Conservation (phyloP, 1,284 basidiomycete genomes). For the Sanghuangporus baumii region DNA sequence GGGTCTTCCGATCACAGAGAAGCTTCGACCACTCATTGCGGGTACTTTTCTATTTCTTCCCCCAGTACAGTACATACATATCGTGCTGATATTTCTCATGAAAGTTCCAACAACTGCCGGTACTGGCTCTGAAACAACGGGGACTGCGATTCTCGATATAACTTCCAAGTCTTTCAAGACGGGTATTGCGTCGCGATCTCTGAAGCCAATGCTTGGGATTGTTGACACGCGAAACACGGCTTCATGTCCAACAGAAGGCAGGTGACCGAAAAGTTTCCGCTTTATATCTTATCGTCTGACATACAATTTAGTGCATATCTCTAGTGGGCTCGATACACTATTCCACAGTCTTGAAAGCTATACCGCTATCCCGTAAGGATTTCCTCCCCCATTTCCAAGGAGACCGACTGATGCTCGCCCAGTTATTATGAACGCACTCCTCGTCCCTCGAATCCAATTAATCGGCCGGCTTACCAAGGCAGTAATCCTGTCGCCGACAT, state of each 20-base stretch:
- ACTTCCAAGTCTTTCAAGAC: slow-evolving; percentile 92
- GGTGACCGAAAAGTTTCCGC: neutral
- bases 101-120: slow-evolving; percentile 92
- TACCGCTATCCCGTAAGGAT: slow-evolving; percentile 76
- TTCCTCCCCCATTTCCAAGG: neutral
- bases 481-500: slow-evolving; percentile 96
- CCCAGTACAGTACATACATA: neutral
- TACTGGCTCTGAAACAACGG: slow-evolving; percentile 96
- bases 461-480: slow-evolving; percentile 93
- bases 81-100: neutral
- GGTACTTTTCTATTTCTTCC: slow-evolving; percentile 30
- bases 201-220: slow-evolving; percentile 88
- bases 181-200: slow-evolving; percentile 87
- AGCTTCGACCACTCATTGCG: slow-evolving; percentile 83
- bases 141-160: slow-evolving; percentile 95
- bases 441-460: slow-evolving; percentile 84
- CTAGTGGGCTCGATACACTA: slow-evolving; percentile 87
- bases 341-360: slow-evolving; percentile 95
- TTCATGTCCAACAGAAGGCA: slow-evolving; percentile 52
- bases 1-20: slow-evolving; percentile 77
- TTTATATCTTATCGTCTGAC: neutral
- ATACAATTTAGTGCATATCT: slow-evolving; percentile 71
- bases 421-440: slow-evolving; percentile 87
- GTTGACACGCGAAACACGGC: slow-evolving; percentile 83
- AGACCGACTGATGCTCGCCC: slow-evolving; percentile 14